A percentile compares a stretch with the other conserved stretches of the same genome.
Evolutionary conservation across 441 rosid genomes (phyloP).

Genomic region (Syzygium syzygioides): DNA sequence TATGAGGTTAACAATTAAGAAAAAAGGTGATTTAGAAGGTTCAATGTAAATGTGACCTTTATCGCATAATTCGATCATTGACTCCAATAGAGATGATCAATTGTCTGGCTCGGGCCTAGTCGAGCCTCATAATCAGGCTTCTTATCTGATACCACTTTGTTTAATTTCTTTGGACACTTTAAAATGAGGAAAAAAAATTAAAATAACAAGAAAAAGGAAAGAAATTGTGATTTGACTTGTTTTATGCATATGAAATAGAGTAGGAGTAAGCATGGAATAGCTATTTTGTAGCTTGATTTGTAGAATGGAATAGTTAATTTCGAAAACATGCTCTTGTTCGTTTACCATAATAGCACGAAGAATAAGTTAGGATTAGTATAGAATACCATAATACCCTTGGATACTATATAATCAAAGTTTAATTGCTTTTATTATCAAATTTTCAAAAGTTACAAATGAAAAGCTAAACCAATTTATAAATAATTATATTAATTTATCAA

Average conservation of each 20-base stretch:
- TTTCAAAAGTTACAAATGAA: not conserved
- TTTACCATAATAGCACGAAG: not conserved
- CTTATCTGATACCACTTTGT: not conserved
- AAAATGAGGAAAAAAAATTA: not conserved
- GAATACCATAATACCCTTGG: not conserved
- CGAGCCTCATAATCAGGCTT: not conserved
- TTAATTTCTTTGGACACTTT: not conserved
- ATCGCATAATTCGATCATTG: not conserved
- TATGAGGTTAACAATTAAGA: not conserved
- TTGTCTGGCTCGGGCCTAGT: not conserved
- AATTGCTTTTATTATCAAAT: not conserved
- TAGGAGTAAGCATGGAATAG: not conserved
- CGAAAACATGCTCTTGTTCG: not conserved
- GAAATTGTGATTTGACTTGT: not conserved
- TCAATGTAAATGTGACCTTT: not conserved
- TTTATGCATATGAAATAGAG: not conserved
- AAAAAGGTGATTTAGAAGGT: not conserved
- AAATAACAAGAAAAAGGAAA: not conserved
- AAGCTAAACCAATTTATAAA: accelerated
- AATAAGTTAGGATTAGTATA: not conserved
- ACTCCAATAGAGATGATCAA: not conserved
- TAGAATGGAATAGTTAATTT: not conserved
- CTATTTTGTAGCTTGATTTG: not conserved
- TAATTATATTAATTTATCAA: not conserved
- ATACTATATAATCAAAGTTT: not conserved